Evolutionary conservation across 176 grass and related monocot species (phyloP), one percentile per base, ranked within the genome.

Genomic region (Paspalum vaginatum): DNA sequence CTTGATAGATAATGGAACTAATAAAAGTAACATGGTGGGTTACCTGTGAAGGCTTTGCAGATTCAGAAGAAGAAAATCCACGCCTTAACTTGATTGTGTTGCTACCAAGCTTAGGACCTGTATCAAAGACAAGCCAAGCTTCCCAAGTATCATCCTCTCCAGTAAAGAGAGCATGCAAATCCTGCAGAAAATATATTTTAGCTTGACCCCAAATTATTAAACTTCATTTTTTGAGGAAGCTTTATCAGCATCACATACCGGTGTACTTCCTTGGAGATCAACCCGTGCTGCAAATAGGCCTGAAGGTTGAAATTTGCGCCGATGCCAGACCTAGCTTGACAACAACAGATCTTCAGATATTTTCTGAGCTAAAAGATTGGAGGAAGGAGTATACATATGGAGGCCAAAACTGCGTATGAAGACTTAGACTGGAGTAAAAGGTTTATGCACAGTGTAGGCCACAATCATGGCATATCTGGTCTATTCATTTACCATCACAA

Each of bases 121-220:
- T 84, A 71, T 93, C 90, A 86, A 84, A 97, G 39, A 91, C 88
- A 81, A 99, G 88, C 86, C 81, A 95, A 56, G 96, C 92, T 75
- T 99, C 96, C 96, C 96, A 98, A 40, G 86, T 95, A 88, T 93
- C 81, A 88, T 98, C 96, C 74, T 91, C 90, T 81, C 96, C 92
- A 60, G 92, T 98, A 86, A 98, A 98, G 78, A 99, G 86, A 78
- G 84, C 92, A 81, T 98, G 96, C 69, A 94, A 83, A 37, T 83
- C 92, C 96, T 98, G 85, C 51, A 86, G 4, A 58, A 62, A 70
- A 45, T 73, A 77, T 56, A 49, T 48, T 87, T 94, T 68, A 88
- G 76, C 20, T 48, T 44, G 44, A 49, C 16, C 43, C 50, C 64
- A 61, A 85, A 21, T 70, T 56, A n/a, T 52, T 44, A 32, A 48